These are phyloP conservation scores for Diaporthe citriasiana DNA, from an alignment of 2,329 filamentous ascomycete genomes.

Conservation along the genomic window DNA sequence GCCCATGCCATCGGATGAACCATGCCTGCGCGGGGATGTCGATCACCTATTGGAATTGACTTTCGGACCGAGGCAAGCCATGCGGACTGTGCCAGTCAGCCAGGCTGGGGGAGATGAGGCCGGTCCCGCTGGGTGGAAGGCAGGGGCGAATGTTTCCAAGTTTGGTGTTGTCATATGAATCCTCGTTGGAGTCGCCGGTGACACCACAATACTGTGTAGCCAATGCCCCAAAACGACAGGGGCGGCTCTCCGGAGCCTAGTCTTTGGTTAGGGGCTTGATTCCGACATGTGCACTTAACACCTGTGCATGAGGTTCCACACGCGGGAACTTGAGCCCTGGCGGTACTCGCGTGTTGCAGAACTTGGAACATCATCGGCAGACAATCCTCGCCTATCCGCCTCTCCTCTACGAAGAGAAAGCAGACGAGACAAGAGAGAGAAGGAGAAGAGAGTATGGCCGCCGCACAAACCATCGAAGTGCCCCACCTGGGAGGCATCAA, in stretches of 20 bases:
- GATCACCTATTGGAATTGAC: constrained; percentile 25
- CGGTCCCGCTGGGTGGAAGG: neutral
- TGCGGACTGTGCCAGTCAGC: neutral
- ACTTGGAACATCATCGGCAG: constrained; percentile 3
- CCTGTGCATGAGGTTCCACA: constrained; percentile 14
- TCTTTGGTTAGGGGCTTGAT: neutral
- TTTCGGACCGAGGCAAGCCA: constrained; percentile 29
- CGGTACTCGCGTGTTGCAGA: constrained; percentile 8
- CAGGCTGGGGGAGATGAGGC: neutral
- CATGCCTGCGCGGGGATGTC: constrained; percentile 1
- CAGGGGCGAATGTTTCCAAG: neutral
- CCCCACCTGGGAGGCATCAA: constrained; percentile 63
- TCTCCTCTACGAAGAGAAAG: neutral
- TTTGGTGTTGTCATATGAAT: neutral
- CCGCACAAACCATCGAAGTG: constrained; percentile 59
- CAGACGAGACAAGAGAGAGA: neutral
- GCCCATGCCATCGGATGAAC: constrained; percentile 14
- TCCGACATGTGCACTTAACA: neutral
- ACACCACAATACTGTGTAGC: neutral
- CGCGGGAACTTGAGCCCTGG: neutral
- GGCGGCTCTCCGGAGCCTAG: constrained; percentile 9
- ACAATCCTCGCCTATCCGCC: neutral
- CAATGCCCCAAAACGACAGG: neutral
- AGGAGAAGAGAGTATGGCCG: constrained; percentile 47
- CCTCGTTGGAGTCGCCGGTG: neutral